Evolutionary conservation across 78 protist genomes (phyloP).

Genomic region (Planoprotostelium fungivorum): DNA sequence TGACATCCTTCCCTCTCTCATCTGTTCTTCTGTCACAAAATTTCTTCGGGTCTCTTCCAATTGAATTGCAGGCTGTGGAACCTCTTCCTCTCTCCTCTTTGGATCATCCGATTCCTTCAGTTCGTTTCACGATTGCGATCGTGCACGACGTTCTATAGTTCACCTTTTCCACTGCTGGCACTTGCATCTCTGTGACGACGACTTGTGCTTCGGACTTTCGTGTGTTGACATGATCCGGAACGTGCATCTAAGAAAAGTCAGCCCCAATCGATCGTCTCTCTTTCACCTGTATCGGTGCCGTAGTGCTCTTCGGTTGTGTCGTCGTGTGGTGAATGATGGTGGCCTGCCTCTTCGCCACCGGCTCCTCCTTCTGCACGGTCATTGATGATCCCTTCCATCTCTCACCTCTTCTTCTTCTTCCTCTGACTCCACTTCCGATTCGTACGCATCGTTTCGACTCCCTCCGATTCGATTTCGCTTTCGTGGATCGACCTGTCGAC

Average conservation of each 20-base stretch:
- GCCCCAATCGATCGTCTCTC: too few relatives aligned
- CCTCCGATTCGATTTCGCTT: neutral
- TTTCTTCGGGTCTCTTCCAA: neutral
- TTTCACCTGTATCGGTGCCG: neutral
- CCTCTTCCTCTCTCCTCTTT: neutral
- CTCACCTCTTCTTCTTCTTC: neutral
- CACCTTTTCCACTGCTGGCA: too few relatives aligned
- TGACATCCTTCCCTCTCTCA: neutral
- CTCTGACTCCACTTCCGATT: neutral
- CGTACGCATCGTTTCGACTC: neutral
- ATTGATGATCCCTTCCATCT: neutral
- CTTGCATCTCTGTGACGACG: too few relatives aligned
- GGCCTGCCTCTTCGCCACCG: neutral
- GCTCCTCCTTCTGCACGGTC: too few relatives aligned
- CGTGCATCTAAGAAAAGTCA: too few relatives aligned
- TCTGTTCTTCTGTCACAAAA: neutral
- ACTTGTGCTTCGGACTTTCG: too few relatives aligned
- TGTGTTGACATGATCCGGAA: too few relatives aligned
- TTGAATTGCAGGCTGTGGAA: neutral
- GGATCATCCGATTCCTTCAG: too few relatives aligned
- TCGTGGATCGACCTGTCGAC: neutral
- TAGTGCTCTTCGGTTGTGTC: neutral
- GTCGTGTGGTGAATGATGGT: neutral
- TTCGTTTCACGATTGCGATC: too few relatives aligned
- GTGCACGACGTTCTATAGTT: too few relatives aligned